Base-by-base conservation (phyloP, 2,329 filamentous ascomycete species). In the Fusarium luffae region DNA sequence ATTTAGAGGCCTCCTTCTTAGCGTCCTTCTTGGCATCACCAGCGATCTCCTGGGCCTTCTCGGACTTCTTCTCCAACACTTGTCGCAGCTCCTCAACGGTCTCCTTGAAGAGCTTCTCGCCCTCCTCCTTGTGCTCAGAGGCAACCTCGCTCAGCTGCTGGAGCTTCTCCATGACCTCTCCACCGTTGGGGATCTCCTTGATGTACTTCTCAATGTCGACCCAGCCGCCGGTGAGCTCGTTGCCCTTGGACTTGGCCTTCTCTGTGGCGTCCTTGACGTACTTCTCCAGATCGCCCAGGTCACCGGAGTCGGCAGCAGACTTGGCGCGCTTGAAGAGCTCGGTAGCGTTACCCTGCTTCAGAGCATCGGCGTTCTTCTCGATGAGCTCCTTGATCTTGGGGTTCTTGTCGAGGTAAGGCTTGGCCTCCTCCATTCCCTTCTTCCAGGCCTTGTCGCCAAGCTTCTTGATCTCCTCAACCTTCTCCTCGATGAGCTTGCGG, bases 401-500 rank as follows among this genome's bases (percentile, higher is more conserved):
- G 79, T 88, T 92, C 84, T 93, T 93, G 71, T 93, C 91, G 1
- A 94, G 84, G 63, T 89, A 87, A 1, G 91, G 90, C 82, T 92
- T 89, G 37, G 88, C 89, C 79, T 92, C 84, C 79, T 93, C 89
- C 48, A 92, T 76, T 1, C 88, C 90, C 82, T 92, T 91, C 69
- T 89, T 83, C 90, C 90, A 94, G 0, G 89, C 88, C 78, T 93
- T 85, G 42, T 93, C 90, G 23, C 90, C 90, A 3, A 93, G 79
- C 78, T 90, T 86, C 79, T 87, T 85, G 32, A 93, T 75, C 77
- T 91, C 84, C 75, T 92, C 81, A 4, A 85, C 83, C 85, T 92
- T 93, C 52, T 94, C 90, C 63, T 93, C 84, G 2, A 93, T 82
- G 41, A 94, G 76, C 69, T 88, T 85, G 66, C 86, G 85, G 23